Base-by-base conservation (phyloP, 2,329 filamentous ascomycete species). In the Fusarium graminum region DNA sequence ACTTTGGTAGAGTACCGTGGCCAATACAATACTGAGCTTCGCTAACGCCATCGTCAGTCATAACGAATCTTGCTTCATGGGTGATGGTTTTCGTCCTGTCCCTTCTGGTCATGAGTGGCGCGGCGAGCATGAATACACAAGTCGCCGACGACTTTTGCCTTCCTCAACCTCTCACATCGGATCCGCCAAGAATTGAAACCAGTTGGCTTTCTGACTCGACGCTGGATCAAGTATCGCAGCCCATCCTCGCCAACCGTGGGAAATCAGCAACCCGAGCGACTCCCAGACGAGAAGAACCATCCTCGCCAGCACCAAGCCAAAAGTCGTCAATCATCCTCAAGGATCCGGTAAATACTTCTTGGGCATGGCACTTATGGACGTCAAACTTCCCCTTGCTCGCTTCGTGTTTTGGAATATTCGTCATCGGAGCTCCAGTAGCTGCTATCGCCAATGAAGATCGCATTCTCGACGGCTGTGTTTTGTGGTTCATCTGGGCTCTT, bases 401-500 rank as follows among this genome's bases (percentile, higher is more conserved):
- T 3, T 71, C 71, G 4, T 67, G 81, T 40, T 29, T 76, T 8
- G 59, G 73, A 10, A 73, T 80, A 11, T 65, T 80, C 4, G 30
- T 74, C 1, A 32, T 83, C 9, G 82, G 82, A 3, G 59, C 82
- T 0, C 83, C 83, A 0, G 58, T 85, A 1, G 78, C 81, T 1
- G 65, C 72, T 4, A 39, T 56, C 0, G 63, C 67, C 0, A 56
- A 71, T 3, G 77, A 80, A 49, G 76, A 80, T 22, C 75, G 79
- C 1, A 69, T 79, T 3, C 76, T 87, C 6, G 80, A 86, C 36
- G 80, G 80, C 1, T 80, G 79, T 25, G 74, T 81, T 13, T 73
- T 86, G 6, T 80, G 83, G 69, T 80, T 82, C 38, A 64, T 83
- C 40, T 88, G 86, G 86, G 77, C 81, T 12, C 70, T 74, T 16